Percentiles rank a stretch among this genome's conserved stretches.
Evolutionary conservation across 2,329 filamentous ascomycete species (phyloP).

Genomic region (Fusarium sp.): DNA sequence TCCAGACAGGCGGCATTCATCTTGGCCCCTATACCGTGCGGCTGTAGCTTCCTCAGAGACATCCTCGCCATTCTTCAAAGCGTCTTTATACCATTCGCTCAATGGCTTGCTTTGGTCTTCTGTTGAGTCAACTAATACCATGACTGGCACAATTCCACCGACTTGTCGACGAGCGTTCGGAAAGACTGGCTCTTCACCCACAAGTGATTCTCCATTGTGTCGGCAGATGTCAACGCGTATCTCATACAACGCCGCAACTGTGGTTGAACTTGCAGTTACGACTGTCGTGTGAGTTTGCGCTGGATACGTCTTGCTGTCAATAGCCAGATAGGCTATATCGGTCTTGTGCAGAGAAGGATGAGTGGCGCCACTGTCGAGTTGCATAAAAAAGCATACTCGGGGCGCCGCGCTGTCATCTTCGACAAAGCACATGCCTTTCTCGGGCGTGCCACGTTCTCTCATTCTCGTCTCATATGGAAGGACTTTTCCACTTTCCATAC

Average conservation of each 20-base stretch:
- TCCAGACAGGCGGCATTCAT: constrained; percentile 36
- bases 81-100: background rate
- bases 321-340: constrained; percentile 34
- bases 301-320: constrained; percentile 31
- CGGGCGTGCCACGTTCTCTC: background rate
- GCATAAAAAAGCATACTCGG: constrained; percentile 40
- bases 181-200: constrained; percentile 36
- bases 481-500: constrained; percentile 8
- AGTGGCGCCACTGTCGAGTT: constrained; percentile 40
- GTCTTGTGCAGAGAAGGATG: constrained; percentile 30
- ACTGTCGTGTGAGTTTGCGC: constrained; percentile 30
- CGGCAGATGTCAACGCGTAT: constrained; percentile 40
- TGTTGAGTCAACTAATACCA: constrained; percentile 20
- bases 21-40: constrained; percentile 1
- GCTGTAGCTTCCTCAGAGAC: constrained; percentile 33
- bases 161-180: constrained; percentile 35
- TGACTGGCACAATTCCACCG: constrained; percentile 39
- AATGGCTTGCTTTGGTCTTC: constrained; percentile 18
- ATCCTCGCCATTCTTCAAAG: constrained; percentile 18
- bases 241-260: constrained; percentile 31
- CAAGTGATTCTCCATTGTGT: constrained; percentile 39
- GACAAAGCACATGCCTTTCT: background rate
- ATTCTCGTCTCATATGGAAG: constrained; percentile 27
- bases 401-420: constrained; percentile 28
- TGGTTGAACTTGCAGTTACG: constrained; percentile 22